A percentile compares a stretch with the other conserved stretches of the same genome.
These are phyloP conservation scores for Ascochyta lentis DNA, from an alignment of 2,329 filamentous ascomycete species.

Conservation along the genomic window DNA sequence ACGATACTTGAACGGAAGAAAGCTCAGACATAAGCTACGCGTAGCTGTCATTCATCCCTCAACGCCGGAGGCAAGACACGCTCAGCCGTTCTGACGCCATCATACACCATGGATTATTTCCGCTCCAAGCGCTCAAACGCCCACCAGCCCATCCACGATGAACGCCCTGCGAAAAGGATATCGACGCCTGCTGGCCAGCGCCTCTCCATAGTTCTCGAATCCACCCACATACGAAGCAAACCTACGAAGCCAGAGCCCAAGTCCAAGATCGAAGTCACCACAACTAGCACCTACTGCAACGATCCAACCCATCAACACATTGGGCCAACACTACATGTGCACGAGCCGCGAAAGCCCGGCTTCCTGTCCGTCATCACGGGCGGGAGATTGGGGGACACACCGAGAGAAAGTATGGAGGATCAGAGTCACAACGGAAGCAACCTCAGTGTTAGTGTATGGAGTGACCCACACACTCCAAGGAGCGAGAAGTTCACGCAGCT, in stretches of 20 bases:
- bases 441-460: slow-evolving; percentile 48
- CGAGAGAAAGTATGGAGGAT: slow-evolving; percentile 40
- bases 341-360: slow-evolving; percentile 25
- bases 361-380: slow-evolving; percentile 30
- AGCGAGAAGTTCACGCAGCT: slow-evolving; percentile 43
- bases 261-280: slow-evolving; percentile 36
- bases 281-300: slow-evolving; percentile 39
- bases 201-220: slow-evolving; percentile 51
- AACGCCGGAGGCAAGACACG: slow-evolving; percentile 4
- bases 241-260: slow-evolving; percentile 29
- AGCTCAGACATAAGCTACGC: slow-evolving; percentile 8
- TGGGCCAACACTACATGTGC: slow-evolving; percentile 27
- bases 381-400: slow-evolving; percentile 36
- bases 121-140: slow-evolving; percentile 28
- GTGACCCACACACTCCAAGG: slow-evolving; percentile 31
- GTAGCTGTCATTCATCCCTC: slow-evolving; percentile 3
- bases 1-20: slow-evolving; percentile 14
- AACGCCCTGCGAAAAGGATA: slow-evolving; percentile 50
- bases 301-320: slow-evolving; percentile 36
- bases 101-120: slow-evolving; percentile 35
- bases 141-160: slow-evolving; percentile 33
- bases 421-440: slow-evolving; percentile 34
- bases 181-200: slow-evolving; percentile 52
- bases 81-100: slow-evolving; percentile 5
- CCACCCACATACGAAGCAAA: slow-evolving; percentile 26